A percentile compares a stretch with the other conserved stretches of the same genome.
phyloP scores from a whole-genome alignment of 2,329 filamentous ascomycete genomes.

The Colletotrichum theobromicola region DNA sequence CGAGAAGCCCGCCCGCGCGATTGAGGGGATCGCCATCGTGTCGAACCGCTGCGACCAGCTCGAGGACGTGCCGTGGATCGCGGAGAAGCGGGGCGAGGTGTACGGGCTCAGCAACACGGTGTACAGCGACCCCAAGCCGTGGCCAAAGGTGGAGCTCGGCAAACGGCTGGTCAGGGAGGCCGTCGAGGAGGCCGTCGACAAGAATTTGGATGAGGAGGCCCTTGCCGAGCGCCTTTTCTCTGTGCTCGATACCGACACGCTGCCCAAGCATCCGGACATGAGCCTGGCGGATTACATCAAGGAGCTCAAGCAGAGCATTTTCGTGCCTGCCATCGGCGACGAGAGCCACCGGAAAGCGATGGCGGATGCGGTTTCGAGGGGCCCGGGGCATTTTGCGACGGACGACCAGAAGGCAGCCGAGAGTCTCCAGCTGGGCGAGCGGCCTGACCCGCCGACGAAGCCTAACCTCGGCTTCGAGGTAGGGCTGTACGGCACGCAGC shows the following conservation, averaged over 20 bases:
- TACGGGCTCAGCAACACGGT: slow-evolving; percentile 69
- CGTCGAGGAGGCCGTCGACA: slow-evolving; percentile 43
- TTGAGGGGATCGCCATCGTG: slow-evolving; percentile 63
- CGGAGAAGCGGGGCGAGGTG: slow-evolving; percentile 52
- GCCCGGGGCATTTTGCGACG: slow-evolving; percentile 41
- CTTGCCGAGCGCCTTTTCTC: slow-evolving; percentile 57
- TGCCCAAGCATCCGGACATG: slow-evolving; percentile 47
- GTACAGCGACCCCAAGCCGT: slow-evolving; percentile 57
- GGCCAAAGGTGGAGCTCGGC: slow-evolving; percentile 67
- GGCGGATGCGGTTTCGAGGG: slow-evolving; percentile 43
- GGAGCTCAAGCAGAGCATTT: slow-evolving; percentile 64
- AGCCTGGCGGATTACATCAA: slow-evolving; percentile 60
- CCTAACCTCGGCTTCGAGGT: slow-evolving; percentile 52
- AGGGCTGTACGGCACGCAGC: slow-evolving; percentile 69
- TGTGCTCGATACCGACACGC: slow-evolving; percentile 62
- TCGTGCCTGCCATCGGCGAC: slow-evolving; percentile 63
- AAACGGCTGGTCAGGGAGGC: slow-evolving; percentile 48
- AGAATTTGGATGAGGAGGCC: slow-evolving; percentile 47
- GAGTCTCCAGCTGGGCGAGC: slow-evolving; percentile 32
- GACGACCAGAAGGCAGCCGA: slow-evolving; percentile 40
- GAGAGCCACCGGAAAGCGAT: slow-evolving; percentile 49
- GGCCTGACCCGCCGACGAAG: slow-evolving; percentile 30
- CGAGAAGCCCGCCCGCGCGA: slow-evolving; percentile 12
- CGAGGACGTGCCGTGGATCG: slow-evolving; percentile 63
- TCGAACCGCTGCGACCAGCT: slow-evolving; percentile 63